A percentile compares a stretch with the other conserved stretches of the same genome.
Evolutionary conservation across 352 stramenopile species (phyloP).

Genomic region (Pythium chondricola): DNA sequence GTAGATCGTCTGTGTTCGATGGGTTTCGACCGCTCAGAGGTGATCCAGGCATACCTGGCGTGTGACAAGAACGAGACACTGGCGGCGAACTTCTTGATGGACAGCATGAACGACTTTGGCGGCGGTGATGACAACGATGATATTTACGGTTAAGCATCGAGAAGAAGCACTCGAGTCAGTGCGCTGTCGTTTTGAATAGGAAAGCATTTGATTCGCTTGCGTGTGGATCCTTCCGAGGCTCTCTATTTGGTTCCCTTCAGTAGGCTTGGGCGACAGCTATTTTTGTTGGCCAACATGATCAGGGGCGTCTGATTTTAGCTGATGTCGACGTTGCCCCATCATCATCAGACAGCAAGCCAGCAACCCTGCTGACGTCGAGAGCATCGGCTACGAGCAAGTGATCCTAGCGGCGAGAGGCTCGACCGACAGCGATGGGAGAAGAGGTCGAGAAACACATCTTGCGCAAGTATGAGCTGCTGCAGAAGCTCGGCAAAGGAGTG

Average conservation of each 20-base stretch:
- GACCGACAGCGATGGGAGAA: slow-evolving; percentile 72
- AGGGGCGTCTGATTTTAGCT: too few relatives aligned
- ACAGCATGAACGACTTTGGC: slow-evolving; percentile 76
- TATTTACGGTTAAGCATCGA: slow-evolving; percentile 70
- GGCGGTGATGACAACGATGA: slow-evolving; percentile 74
- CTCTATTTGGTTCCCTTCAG: too few relatives aligned
- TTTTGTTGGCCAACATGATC: too few relatives aligned
- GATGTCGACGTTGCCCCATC: too few relatives aligned
- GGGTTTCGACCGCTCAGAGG: slow-evolving; percentile 88
- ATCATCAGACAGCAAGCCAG: too few relatives aligned
- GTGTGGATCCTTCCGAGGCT: too few relatives aligned
- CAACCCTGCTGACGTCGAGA: too few relatives aligned
- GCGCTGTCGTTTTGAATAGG: slow-evolving; percentile 20
- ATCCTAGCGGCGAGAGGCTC: background rate
- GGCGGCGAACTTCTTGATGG: slow-evolving; percentile 98
- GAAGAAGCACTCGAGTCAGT: background rate
- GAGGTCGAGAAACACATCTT: slow-evolving; percentile 92
- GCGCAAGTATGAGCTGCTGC: slow-evolving; percentile 90
- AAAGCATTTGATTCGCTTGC: slow-evolving; percentile 10
- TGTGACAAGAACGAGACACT: slow-evolving; percentile 99
- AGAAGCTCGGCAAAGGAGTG: slow-evolving; percentile 92
- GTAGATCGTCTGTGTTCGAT: slow-evolving; percentile 79
- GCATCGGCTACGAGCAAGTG: too few relatives aligned
- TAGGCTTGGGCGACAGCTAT: too few relatives aligned
- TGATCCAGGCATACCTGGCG: slow-evolving; percentile 96